Evolutionary conservation across 192 early-diverging fungal genomes (phyloP).

Genomic region (Chytriomyces confervae): DNA sequence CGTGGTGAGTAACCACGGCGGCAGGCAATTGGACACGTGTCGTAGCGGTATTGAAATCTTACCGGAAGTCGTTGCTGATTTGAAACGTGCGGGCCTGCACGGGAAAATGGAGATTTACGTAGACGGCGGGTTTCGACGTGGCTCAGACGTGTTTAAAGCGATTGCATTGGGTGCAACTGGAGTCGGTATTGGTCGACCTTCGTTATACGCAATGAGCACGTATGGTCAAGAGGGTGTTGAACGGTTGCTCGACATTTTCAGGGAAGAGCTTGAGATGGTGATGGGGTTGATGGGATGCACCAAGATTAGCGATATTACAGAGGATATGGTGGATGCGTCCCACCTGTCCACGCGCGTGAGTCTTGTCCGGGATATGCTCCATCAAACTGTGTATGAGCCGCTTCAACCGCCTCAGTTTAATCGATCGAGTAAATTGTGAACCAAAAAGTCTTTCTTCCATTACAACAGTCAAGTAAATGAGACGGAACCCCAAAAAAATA

Average conservation of each 20-base stretch:
- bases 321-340: slow-evolving; percentile 42
- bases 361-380: slow-evolving; percentile 24
- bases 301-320: slow-evolving; percentile 68
- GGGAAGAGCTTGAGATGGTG: slow-evolving; percentile 83
- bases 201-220: slow-evolving; percentile 66
- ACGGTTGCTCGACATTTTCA: slow-evolving; percentile 73
- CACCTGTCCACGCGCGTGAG: slow-evolving; percentile 39
- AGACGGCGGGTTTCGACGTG: slow-evolving; percentile 92
- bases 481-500: no score
- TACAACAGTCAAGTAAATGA: no score
- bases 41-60: slow-evolving; percentile 85
- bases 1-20: slow-evolving; percentile 96
- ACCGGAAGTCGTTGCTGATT: slow-evolving; percentile 82
- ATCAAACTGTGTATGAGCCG: slow-evolving; percentile 41
- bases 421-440: neutral
- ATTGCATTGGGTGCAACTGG: slow-evolving; percentile 93
- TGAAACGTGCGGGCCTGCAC: slow-evolving; percentile 43
- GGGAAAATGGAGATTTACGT: slow-evolving; percentile 76
- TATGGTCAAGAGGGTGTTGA: slow-evolving; percentile 89
- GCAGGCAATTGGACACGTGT: slow-evolving; percentile 88
- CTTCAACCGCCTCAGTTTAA: slow-evolving; percentile 5
- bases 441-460: no score
- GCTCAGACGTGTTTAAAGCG: slow-evolving; percentile 94
- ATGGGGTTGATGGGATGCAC: slow-evolving; percentile 50
- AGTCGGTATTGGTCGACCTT: slow-evolving; percentile 84